phyloP scores from a whole-genome alignment of 2,329 filamentous ascomycete species.

The Lecanicillium sp. region DNA sequence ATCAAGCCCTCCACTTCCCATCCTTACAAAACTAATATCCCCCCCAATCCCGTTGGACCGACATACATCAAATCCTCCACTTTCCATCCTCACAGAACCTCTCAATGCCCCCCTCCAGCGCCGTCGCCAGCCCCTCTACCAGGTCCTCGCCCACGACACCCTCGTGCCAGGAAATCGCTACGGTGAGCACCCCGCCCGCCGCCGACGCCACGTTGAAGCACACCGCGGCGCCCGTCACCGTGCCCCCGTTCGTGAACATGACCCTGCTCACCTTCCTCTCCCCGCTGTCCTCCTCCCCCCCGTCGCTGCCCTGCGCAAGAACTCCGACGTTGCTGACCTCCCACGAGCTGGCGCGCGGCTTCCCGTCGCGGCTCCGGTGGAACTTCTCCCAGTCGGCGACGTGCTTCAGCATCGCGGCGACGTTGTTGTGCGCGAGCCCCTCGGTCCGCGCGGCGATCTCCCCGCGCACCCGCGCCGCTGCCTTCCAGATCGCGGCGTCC shows the following conservation, averaged over 20 bases:
- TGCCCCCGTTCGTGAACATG: constrained; percentile 45
- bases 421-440: constrained; percentile 37
- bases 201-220: constrained; percentile 43
- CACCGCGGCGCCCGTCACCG: constrained; percentile 37
- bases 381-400: constrained; percentile 38
- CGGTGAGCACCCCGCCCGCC: constrained; percentile 31
- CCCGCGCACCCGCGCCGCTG: constrained; percentile 30
- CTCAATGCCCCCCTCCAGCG: constrained; percentile 28
- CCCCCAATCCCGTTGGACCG: no score
- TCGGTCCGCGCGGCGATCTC: constrained; percentile 28
- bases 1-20: no score
- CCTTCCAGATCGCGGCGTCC: constrained; percentile 35
- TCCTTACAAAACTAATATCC: no score
- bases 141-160: constrained; percentile 34
- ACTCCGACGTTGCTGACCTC: constrained; percentile 49
- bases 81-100: constrained; percentile 22
- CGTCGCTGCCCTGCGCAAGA: constrained; percentile 21
- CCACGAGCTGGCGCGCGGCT: constrained; percentile 38
- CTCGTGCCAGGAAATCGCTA: constrained; percentile 45
- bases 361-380: constrained; percentile 37
- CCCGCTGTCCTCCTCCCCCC: not conserved
- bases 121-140: constrained; percentile 30
- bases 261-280: constrained; percentile 34
- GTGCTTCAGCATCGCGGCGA: constrained; percentile 34
- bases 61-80: not conserved